Base-by-base conservation (phyloP, 257 asterid genomes). In the Scutellaria barbata region DNA sequence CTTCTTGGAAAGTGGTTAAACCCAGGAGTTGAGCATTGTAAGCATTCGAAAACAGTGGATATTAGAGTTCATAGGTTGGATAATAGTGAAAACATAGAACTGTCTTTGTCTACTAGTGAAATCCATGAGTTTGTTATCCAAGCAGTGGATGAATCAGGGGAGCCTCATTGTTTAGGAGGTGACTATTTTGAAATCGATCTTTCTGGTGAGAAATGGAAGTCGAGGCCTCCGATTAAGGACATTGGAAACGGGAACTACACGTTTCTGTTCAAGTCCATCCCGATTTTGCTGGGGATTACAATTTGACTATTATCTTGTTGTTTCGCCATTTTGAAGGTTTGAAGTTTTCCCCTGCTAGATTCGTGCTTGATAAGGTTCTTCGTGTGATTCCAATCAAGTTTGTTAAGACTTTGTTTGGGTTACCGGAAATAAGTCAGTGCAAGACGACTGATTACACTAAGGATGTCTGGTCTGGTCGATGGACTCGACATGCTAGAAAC, bases 141-240 rank as follows among this genome's bases (percentile, higher is more conserved):
- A 58, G 85, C 95, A 25, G 14, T 92, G 74, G 92, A 92, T 83
- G 95, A 83, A n/a, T 80, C 81, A 4, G 91, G 91, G 79, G 82
- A 79, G 64, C 89, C 83, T 13, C 92, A 47, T 59, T 92, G 98
- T 60, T 51, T 56, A 9, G 97, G 98, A 7, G 98, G 97, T 3
- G 98, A 92, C 75, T 92, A 90, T 74, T 85, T 85, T 47, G 97
- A 92, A 74, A 84, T 77, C 12, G 98, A 92, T 80, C 84, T 92
- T 3, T 82, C 98, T 0, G 86, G 97, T 7, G 96, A 85, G 54
- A 75, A 63, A 0, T 92, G 98, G 98, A 92, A 88, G 56, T 71
- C 98, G 1, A 84, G 96, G 82, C 96, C 97, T 10, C 96, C 96
- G n/a, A 30, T 90, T 50, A 81, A 69, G 64, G 96, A 92, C 67